A percentile compares a stretch with the other conserved stretches of the same genome.
Evolutionary conservation across 495 filamentous ascomycete species (phyloP).

Genomic region (Tuber aestivum): DNA sequence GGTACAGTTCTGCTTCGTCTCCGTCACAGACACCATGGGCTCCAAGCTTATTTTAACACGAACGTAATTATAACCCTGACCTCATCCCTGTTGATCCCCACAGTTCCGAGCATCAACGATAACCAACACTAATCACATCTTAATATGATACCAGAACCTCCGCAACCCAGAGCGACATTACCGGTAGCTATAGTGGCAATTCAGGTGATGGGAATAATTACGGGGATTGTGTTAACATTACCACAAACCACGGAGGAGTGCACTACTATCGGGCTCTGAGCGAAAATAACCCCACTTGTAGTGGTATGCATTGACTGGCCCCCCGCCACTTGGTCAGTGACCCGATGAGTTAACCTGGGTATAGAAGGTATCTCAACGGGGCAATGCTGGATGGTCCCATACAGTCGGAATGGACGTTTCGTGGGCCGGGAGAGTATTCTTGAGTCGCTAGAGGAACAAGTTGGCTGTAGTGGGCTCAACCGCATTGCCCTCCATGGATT

Average conservation of each 20-base stretch:
- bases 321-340: background rate
- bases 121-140: background rate
- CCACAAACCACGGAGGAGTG: background rate
- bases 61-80: background rate
- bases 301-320: background rate
- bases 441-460: conserved; percentile 7
- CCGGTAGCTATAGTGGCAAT: background rate
- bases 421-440: conserved; percentile 13
- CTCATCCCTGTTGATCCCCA: background rate
- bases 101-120: background rate
- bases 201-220: background rate
- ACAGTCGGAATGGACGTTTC: conserved; percentile 11
- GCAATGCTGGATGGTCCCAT: conserved; percentile 16
- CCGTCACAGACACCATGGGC: background rate
- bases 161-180: background rate
- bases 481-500: conserved; percentile 17
- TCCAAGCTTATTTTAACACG: background rate
- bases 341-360: background rate
- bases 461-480: background rate
- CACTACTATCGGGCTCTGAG: background rate
- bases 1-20: background rate
- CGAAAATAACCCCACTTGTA: background rate
- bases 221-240: background rate
- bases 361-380: background rate
- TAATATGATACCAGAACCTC: background rate